Percentiles rank a stretch among this genome's conserved stretches.
Conservation (phyloP, 768 basidiomycete species). For the Pleurotus eryngii region DNA sequence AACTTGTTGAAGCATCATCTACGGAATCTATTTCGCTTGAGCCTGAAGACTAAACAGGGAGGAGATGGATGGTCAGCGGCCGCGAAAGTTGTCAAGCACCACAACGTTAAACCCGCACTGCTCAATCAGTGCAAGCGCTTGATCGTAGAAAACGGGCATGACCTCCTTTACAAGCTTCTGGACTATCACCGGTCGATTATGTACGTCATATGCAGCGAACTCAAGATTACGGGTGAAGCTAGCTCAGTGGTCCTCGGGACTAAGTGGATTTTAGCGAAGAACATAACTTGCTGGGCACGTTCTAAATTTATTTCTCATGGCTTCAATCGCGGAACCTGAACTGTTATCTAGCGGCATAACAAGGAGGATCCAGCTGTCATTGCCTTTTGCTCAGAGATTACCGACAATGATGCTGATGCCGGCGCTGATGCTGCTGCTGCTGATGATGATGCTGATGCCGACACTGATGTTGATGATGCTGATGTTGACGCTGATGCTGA, state of each 20-base stretch:
- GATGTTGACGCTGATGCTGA: background rate
- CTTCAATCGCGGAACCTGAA: background rate
- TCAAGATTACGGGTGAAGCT: constrained; percentile 12
- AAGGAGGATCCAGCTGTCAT: background rate
- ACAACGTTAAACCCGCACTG: background rate
- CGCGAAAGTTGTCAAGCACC: background rate
- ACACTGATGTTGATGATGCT: background rate
- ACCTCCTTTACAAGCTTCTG: constrained; percentile 10
- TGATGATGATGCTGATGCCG: background rate
- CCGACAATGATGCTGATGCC: background rate
- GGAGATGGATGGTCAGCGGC: background rate
- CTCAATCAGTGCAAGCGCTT: background rate
- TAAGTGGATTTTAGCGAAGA: constrained; percentile 17
- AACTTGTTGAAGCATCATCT: constrained; percentile 24
- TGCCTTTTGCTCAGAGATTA: background rate
- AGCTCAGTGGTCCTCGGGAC: constrained; percentile 16
- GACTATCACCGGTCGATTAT: constrained; percentile 14
- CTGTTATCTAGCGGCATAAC: background rate
- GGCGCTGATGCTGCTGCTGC: background rate
- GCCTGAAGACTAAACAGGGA: background rate
- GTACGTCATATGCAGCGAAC: constrained; percentile 20
- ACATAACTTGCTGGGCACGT: constrained; percentile 21
- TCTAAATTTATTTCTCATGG: background rate
- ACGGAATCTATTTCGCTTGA: constrained; percentile 12
- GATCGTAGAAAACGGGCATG: background rate